A percentile compares a stretch with the other conserved stretches of the same genome.
These are phyloP conservation scores for Pyricularia grisea DNA, from an alignment of 2,329 filamentous ascomycete genomes.

Conservation along the genomic window DNA sequence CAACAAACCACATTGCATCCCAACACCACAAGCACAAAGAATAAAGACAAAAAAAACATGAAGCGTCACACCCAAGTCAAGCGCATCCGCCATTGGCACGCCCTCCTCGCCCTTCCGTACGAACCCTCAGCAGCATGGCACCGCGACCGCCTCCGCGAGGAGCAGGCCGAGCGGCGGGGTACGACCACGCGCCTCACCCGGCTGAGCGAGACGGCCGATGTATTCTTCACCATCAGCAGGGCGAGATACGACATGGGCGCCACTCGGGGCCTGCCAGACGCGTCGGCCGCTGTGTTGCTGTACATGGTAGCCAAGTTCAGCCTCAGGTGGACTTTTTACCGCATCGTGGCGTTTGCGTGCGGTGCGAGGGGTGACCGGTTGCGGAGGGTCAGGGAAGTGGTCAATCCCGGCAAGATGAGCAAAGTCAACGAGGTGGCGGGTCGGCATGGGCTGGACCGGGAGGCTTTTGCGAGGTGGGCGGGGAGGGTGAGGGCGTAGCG, in stretches of 20 bases:
- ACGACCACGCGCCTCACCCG: constrained; percentile 20
- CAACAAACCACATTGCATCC: too few species aligned
- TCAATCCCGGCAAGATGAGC: constrained; percentile 29
- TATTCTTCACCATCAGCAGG: constrained; percentile 30
- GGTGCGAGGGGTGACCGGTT: constrained; percentile 9
- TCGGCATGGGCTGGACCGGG: constrained; percentile 18
- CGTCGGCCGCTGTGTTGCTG: constrained; percentile 19
- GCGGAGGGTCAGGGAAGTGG: constrained; percentile 26
- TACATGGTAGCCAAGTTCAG: constrained; percentile 36
- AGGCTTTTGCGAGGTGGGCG: background rate
- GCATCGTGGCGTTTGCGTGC: constrained; percentile 22
- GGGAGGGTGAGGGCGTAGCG: too few species aligned
- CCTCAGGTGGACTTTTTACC: constrained; percentile 30
- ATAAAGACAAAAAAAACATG: background rate
- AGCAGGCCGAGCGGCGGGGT: constrained; percentile 23
- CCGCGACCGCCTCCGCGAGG: constrained; percentile 25
- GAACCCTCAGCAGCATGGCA: constrained; percentile 27
- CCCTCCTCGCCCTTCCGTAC: constrained; percentile 14
- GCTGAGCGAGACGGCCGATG: constrained; percentile 33
- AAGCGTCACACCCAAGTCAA: background rate
- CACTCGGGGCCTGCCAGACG: constrained; percentile 16
- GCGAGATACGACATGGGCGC: constrained; percentile 26
- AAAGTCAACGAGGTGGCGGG: constrained; percentile 25
- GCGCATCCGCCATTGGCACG: background rate
- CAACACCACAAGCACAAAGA: background rate